Evolutionary conservation across 148 eudicot genomes (phyloP).

Genomic region (Chenopodium berlandieri): DNA sequence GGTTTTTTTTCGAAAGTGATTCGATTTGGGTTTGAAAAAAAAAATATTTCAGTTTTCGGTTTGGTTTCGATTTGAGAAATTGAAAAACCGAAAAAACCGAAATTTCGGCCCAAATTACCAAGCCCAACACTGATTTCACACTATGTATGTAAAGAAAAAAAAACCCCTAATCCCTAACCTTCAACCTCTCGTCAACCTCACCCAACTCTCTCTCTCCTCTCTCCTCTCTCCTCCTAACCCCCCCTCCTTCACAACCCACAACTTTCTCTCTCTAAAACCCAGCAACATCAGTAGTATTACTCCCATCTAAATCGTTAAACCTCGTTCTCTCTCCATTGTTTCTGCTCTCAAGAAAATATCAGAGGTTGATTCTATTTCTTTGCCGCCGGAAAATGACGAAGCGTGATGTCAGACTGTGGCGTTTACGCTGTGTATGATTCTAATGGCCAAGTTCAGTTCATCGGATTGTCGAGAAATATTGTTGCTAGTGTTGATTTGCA

Average conservation of each 20-base stretch:
- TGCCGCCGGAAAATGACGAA: conserved; percentile 35
- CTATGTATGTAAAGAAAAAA: too few relatives aligned
- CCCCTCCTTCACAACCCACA: conserved; percentile 17
- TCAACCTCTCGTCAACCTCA: conserved; percentile 22
- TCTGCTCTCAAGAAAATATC: conserved; percentile 55
- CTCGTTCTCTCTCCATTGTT: conserved; percentile 30
- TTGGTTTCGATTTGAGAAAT: too few relatives aligned
- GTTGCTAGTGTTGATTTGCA: conserved; percentile 57
- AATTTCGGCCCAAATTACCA: too few relatives aligned
- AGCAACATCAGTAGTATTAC: conserved; percentile 12
- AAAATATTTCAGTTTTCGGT: too few relatives aligned
- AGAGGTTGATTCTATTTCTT: conserved; percentile 34
- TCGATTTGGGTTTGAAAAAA: too few relatives aligned
- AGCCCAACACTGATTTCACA: too few relatives aligned
- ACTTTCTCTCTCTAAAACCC: conserved; percentile 33
- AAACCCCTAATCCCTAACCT: too few relatives aligned
- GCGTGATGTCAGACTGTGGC: conserved; percentile 52
- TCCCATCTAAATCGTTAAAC: conserved; percentile 18
- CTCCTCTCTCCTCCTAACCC: conserved; percentile 32
- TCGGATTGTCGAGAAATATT: conserved; percentile 77
- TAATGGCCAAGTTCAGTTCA: conserved; percentile 62
- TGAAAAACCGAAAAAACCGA: too few relatives aligned
- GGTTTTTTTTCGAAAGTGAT: too few relatives aligned
- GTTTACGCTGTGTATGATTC: conserved; percentile 74
- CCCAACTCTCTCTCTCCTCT: conserved; percentile 31